Conservation (phyloP, 768 basidiomycete species). For the Suillus clintonianus region DNA sequence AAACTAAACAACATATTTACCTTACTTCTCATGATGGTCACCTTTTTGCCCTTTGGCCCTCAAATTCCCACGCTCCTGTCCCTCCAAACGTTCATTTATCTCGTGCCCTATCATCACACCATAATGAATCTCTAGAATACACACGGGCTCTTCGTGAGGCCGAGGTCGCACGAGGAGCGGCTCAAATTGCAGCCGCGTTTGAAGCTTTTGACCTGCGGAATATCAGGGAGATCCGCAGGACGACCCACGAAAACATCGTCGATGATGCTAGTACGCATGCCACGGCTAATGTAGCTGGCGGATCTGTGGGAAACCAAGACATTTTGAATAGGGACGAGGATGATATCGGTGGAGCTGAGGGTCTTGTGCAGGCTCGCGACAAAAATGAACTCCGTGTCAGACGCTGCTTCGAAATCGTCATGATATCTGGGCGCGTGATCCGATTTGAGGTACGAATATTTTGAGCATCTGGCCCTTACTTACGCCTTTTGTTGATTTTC, state of each 20-base stretch:
- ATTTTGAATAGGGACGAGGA: constrained; percentile 47
- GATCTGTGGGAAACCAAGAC: constrained; percentile 9
- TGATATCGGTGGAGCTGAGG: constrained; percentile 69
- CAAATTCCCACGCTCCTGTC: constrained; percentile 64
- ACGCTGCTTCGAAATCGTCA: constrained; percentile 76
- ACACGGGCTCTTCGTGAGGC: constrained; percentile 41
- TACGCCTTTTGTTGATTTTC: constrained; percentile 3
- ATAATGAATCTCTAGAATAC: constrained; percentile 26
- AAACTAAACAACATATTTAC: constrained; percentile 62
- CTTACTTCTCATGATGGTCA: constrained; percentile 72
- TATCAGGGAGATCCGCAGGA: constrained; percentile 65
- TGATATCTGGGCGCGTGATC: constrained; percentile 66
- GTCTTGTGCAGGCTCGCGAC: constrained; percentile 42
- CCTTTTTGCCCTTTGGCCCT: constrained; percentile 58
- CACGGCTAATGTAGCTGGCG: not conserved
- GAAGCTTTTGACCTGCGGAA: constrained; percentile 74
- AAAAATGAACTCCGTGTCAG: constrained; percentile 52
- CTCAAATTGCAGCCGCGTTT: constrained; percentile 64
- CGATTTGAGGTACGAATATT: constrained; percentile 70
- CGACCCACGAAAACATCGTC: constrained; percentile 39
- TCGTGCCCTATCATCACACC: constrained; percentile 28
- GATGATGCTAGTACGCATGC: constrained; percentile 22
- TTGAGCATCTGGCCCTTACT: not conserved
- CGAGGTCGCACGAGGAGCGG: constrained; percentile 63
- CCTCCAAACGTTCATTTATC: constrained; percentile 57